Percentiles rank a stretch among this genome's conserved stretches.
phyloP scores from a whole-genome alignment of 2,329 filamentous ascomycete species.

The Diaporthe batatas region DNA sequence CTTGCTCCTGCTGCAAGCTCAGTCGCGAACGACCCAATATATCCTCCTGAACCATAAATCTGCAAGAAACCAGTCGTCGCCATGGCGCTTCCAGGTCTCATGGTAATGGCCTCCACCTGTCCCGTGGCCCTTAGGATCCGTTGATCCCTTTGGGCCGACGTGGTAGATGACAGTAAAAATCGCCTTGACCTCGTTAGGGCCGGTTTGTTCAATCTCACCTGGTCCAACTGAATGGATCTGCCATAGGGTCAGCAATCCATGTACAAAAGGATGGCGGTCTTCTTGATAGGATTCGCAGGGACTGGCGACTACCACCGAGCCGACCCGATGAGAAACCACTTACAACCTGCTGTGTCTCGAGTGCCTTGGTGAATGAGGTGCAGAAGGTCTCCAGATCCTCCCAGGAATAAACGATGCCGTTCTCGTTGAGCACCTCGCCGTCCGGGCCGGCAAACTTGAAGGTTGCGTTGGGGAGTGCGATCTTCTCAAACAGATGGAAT shows the following conservation, averaged over 20 bases:
- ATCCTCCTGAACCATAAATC: conserved; percentile 18
- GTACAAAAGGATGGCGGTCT: neutral
- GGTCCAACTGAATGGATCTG: conserved; percentile 45
- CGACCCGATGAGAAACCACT: neutral
- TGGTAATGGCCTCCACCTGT: conserved; percentile 40
- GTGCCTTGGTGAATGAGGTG: conserved; percentile 44
- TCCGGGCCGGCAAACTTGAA: conserved; percentile 42
- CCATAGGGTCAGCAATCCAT: neutral
- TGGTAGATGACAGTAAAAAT: conserved; percentile 43
- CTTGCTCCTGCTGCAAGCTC: neutral
- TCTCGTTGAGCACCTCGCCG: neutral
- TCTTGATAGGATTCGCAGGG: neutral
- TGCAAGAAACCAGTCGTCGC: conserved; percentile 40
- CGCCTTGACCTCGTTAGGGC: conserved; percentile 46
- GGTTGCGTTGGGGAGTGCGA: conserved; percentile 45
- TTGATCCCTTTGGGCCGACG: conserved; percentile 25
- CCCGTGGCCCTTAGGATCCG: neutral
- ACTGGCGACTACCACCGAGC: too few species aligned
- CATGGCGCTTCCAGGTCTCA: conserved; percentile 37
- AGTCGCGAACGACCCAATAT: conserved; percentile 29
- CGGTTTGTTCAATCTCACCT: conserved; percentile 47
- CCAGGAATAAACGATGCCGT: conserved; percentile 29
- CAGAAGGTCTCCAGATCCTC: conserved; percentile 39
- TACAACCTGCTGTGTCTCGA: conserved; percentile 43
- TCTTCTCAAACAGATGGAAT: conserved; percentile 46